phyloP scores from a whole-genome alignment of 257 asterid genomes.

The Leptodermis oblonga region DNA sequence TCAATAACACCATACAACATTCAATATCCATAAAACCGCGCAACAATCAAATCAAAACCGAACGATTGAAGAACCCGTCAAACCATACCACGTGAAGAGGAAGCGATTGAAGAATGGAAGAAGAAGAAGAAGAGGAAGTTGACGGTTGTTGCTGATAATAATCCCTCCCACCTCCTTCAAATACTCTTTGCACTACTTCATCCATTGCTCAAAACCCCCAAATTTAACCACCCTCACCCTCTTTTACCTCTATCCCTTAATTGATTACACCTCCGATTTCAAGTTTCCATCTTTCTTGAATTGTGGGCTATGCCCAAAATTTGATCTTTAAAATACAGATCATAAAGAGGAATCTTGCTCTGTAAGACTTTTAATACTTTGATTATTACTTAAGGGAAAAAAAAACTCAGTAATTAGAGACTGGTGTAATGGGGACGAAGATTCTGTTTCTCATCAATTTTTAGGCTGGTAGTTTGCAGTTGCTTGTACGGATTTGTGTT shows the following conservation, averaged over 20 bases:
- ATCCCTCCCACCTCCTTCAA: conserved; percentile 98
- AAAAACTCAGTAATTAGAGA: background rate
- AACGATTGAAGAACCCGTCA: background rate
- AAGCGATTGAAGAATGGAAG: conserved; percentile 95
- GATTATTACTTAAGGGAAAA: background rate
- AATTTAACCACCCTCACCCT: background rate
- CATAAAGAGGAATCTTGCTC: conserved; percentile 4
- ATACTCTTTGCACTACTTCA: conserved; percentile 80
- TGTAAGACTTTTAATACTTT: background rate
- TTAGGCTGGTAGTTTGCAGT: background rate
- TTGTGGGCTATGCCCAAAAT: conserved; percentile 7
- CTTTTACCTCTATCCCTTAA: background rate
- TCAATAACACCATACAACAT: background rate
- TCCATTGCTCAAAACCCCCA: conserved; percentile 45
- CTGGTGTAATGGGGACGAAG: background rate
- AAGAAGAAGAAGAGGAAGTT: conserved; percentile 65
- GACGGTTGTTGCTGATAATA: conserved; percentile 79
- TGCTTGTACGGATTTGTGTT: conserved; percentile 6
- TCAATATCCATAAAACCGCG: background rate
- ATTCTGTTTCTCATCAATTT: background rate
- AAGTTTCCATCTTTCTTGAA: conserved; percentile 17
- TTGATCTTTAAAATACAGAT: background rate
- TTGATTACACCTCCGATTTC: conserved; percentile 6
- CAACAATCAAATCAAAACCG: background rate
- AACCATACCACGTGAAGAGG: conserved; percentile 83